Evolutionary conservation across 371 early-diverging fungal genomes (phyloP).

Genomic region (Mucor velutinosus): DNA sequence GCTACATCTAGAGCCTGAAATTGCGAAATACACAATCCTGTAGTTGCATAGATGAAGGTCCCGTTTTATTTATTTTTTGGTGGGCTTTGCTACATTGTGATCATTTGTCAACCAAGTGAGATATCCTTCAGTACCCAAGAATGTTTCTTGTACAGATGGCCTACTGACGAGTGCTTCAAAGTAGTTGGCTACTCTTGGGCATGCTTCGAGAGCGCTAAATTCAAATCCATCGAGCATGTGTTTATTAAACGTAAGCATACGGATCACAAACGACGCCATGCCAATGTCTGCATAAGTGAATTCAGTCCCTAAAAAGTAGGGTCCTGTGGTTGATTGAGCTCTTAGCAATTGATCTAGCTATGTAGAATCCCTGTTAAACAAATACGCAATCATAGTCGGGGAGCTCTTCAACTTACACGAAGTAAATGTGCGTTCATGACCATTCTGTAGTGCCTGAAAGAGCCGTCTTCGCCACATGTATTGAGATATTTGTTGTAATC

Average conservation of each 20-base stretch:
- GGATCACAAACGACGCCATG: constrained; percentile 44
- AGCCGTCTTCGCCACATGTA: background rate
- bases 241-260: constrained; percentile 15
- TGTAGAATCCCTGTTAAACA: background rate
- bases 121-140: background rate
- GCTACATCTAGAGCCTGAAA: background rate
- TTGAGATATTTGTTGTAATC: background rate
- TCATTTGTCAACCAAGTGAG: background rate
- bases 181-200: background rate
- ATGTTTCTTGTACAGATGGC: constrained; percentile 5
- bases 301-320: constrained; percentile 55
- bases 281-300: constrained; percentile 59
- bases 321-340: constrained; percentile 46
- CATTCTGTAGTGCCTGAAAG: background rate
- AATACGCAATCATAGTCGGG: background rate
- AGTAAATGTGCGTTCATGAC: background rate
- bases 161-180: background rate
- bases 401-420: background rate
- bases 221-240: background rate
- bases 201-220: background rate
- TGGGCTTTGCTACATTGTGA: background rate
- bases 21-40: background rate
- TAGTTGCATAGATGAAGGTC: background rate
- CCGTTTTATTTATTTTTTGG: background rate
- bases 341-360: background rate